Conservation (phyloP, 495 filamentous ascomycete genomes). For the Pyrenopolyporus hunteri region DNA sequence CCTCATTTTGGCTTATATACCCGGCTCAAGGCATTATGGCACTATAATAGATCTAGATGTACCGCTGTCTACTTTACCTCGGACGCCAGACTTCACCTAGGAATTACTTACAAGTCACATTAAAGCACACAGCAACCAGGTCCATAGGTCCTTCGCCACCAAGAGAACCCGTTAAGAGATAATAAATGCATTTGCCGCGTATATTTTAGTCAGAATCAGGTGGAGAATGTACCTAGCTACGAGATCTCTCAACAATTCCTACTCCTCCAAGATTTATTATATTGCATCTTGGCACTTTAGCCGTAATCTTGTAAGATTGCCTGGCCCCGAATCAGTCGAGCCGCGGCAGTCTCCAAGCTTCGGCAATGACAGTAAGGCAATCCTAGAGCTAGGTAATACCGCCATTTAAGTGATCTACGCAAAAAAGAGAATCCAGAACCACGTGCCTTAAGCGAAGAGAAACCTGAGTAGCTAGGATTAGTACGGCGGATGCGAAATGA, state of each 20-base stretch:
- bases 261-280: not conserved
- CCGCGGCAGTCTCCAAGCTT: slow-evolving; percentile 17
- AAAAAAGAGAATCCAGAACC: not conserved
- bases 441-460: not conserved
- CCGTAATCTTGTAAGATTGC: slow-evolving; percentile 32
- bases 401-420: not conserved
- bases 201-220: not conserved
- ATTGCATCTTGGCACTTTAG: slow-evolving; percentile 24
- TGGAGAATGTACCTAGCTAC: not conserved
- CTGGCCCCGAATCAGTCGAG: slow-evolving; percentile 11
- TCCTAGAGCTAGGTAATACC: not conserved
- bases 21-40: slow-evolving; percentile 31
- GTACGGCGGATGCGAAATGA: too few species aligned
- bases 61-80: not conserved
- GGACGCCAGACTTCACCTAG: not conserved
- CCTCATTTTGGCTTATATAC: slow-evolving; percentile 37
- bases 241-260: not conserved
- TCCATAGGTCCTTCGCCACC: not conserved
- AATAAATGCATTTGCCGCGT: not conserved
- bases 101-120: not conserved
- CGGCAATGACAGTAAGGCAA: slow-evolving; percentile 8
- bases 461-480: not conserved
- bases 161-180: not conserved
- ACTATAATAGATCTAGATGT: slow-evolving; percentile 15
- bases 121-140: not conserved